Percentiles rank a stretch among this genome's conserved stretches.
Evolutionary conservation across 441 rosid genomes (phyloP).

Genomic region (Eugenia klotzschiana): DNA sequence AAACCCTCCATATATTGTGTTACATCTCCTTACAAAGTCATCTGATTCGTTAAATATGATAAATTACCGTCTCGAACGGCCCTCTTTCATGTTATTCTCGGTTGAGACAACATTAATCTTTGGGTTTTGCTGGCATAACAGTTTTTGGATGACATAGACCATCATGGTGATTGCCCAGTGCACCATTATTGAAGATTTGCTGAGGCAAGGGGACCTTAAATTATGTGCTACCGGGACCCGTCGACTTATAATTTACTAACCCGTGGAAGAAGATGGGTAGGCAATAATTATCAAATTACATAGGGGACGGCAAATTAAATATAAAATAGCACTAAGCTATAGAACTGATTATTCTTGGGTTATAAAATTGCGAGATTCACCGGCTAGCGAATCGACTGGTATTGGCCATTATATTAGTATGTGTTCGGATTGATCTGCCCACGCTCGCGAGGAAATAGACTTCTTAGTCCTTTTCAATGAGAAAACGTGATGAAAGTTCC

Average conservation of each 20-base stretch:
- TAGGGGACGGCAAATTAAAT: not conserved
- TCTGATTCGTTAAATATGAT: too few species aligned
- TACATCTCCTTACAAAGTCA: too few species aligned
- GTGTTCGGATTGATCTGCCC: not conserved
- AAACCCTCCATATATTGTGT: too few species aligned
- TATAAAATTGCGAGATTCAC: not conserved
- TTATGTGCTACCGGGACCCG: not conserved
- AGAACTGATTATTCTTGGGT: not conserved
- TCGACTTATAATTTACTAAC: not conserved
- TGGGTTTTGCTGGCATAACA: too few species aligned
- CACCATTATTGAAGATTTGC: not conserved
- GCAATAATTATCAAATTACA: not conserved
- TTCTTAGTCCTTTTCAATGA: not conserved
- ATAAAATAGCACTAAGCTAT: not conserved
- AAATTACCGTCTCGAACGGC: too few species aligned
- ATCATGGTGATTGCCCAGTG: not conserved
- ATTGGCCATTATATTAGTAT: fast-evolving
- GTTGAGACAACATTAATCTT: too few species aligned
- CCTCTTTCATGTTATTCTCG: too few species aligned
- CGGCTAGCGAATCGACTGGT: fast-evolving
- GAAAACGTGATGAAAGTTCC: not conserved
- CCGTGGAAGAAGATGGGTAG: not conserved
- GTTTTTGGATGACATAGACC: too few species aligned
- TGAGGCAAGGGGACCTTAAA: not conserved
- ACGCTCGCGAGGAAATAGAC: fast-evolving